phyloP scores from a whole-genome alignment of 352 stramenopile genomes.

The Globisporangium alternatum region DNA sequence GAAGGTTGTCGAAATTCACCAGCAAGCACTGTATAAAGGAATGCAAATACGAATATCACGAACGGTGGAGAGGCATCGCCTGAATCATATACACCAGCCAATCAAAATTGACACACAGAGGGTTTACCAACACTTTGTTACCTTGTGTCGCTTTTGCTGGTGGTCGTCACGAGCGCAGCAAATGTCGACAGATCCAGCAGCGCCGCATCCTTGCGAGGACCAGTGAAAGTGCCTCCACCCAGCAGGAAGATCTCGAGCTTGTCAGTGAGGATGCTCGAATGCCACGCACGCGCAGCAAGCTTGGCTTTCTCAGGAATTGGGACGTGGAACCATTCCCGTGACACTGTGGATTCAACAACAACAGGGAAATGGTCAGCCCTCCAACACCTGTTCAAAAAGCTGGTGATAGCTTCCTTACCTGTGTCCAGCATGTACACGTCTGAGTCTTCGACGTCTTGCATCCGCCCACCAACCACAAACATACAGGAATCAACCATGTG shows the following conservation, averaged over 20 bases:
- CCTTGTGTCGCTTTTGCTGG: neutral
- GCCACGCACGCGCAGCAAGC: conserved; percentile 56
- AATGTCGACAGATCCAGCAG: conserved; percentile 45
- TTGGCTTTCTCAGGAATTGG: conserved; percentile 28
- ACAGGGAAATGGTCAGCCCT: no score
- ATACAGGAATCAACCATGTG: conserved; percentile 48
- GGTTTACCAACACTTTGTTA: neutral
- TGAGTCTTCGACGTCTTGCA: conserved; percentile 35
- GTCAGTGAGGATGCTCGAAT: conserved; percentile 49
- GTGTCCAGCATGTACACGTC: conserved; percentile 59
- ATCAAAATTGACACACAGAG: neutral
- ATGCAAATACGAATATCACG: neutral
- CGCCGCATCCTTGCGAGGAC: conserved; percentile 52
- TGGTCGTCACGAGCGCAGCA: conserved; percentile 8
- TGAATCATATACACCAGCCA: neutral
- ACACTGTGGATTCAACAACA: conserved; percentile 10
- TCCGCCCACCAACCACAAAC: conserved; percentile 64
- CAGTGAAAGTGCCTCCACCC: conserved; percentile 58
- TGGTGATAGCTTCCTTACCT: conserved; percentile 11
- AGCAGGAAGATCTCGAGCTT: conserved; percentile 43
- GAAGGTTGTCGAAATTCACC: neutral
- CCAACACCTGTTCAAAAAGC: no score
- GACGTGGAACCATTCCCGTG: conserved; percentile 40
- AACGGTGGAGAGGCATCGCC: neutral
- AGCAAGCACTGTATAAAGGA: neutral